These are phyloP conservation scores for Apiospora saccharicola DNA, from an alignment of 2,329 filamentous ascomycete species.

Conservation along the genomic window DNA sequence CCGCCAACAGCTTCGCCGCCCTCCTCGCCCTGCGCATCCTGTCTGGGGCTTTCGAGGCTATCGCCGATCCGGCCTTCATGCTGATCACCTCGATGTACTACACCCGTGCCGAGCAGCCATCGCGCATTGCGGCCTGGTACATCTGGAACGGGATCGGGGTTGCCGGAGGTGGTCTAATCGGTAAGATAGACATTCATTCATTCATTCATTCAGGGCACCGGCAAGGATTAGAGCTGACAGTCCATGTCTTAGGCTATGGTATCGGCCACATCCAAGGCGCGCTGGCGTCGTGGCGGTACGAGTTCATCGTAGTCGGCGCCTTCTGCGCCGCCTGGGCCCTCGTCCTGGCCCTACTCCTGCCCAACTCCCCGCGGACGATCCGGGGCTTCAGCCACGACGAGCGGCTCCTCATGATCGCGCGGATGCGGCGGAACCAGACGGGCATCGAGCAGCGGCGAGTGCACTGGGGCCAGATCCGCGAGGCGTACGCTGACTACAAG, in stretches of 20 bases:
- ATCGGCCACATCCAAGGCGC: conserved; percentile 50
- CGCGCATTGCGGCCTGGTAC: conserved; percentile 44
- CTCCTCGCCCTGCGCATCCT: conserved; percentile 54
- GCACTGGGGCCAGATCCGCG: conserved; percentile 55
- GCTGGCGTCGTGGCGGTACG: conserved; percentile 52
- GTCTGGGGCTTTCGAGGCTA: conserved; percentile 55
- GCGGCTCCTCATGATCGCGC: conserved; percentile 50
- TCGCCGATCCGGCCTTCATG: conserved; percentile 58
- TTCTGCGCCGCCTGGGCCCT: conserved; percentile 51
- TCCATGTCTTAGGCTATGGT: conserved; percentile 47
- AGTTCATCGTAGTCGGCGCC: conserved; percentile 54
- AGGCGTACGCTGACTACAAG: conserved; percentile 53
- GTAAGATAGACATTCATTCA: neutral
- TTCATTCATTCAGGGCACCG: no score
- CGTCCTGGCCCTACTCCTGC: conserved; percentile 49
- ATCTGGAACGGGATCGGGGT: conserved; percentile 4
- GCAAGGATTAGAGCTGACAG: conserved; percentile 49
- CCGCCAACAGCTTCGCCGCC: conserved; percentile 49
- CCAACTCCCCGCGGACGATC: conserved; percentile 50
- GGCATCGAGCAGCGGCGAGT: conserved; percentile 56
- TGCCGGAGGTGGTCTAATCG: conserved; percentile 1
- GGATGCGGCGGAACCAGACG: conserved; percentile 46
- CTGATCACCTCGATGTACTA: conserved; percentile 60
- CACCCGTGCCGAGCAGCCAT: conserved; percentile 52
- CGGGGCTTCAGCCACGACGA: conserved; percentile 51